These are phyloP conservation scores for Porpolomopsis calyptriformis DNA, from an alignment of 768 basidiomycete genomes.

Conservation along the genomic window DNA sequence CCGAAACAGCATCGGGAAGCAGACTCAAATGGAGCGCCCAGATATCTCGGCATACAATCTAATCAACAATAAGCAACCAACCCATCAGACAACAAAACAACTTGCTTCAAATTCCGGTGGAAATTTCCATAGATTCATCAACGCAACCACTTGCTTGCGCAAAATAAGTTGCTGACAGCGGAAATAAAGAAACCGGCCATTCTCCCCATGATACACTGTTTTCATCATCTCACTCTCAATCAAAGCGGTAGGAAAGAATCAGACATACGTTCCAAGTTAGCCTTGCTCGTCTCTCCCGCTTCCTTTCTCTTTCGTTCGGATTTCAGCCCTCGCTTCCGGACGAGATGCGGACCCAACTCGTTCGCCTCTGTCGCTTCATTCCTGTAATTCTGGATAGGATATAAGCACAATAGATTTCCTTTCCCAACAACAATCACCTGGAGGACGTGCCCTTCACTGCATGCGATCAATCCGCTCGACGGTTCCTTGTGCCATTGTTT, in stretches of 20 bases:
- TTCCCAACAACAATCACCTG: slow-evolving; percentile 41
- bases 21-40: slow-evolving; percentile 68
- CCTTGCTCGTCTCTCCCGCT: slow-evolving; percentile 31
- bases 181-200: slow-evolving; percentile 70
- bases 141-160: slow-evolving; percentile 59
- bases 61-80: neutral
- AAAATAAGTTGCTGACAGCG: slow-evolving; percentile 78
- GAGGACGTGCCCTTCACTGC: slow-evolving; percentile 85
- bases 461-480: slow-evolving; percentile 69
- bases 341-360: slow-evolving; percentile 46
- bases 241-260: neutral
- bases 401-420: neutral
- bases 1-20: slow-evolving; percentile 47
- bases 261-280: slow-evolving; percentile 47
- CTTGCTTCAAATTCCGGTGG: slow-evolving; percentile 71
- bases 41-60: slow-evolving; percentile 71
- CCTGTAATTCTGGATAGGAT: slow-evolving; percentile 56
- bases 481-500: slow-evolving; percentile 82
- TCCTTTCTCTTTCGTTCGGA: slow-evolving; percentile 39
- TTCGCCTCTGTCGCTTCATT: slow-evolving; percentile 63
- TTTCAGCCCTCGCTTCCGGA: slow-evolving; percentile 60
- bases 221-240: neutral
- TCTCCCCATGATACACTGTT: slow-evolving; percentile 80
- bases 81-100: slow-evolving; percentile 4
- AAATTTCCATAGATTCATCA: slow-evolving; percentile 55